Evolutionary conservation across 768 basidiomycete genomes (phyloP).

Genomic region (Amanita subjunquillea): DNA sequence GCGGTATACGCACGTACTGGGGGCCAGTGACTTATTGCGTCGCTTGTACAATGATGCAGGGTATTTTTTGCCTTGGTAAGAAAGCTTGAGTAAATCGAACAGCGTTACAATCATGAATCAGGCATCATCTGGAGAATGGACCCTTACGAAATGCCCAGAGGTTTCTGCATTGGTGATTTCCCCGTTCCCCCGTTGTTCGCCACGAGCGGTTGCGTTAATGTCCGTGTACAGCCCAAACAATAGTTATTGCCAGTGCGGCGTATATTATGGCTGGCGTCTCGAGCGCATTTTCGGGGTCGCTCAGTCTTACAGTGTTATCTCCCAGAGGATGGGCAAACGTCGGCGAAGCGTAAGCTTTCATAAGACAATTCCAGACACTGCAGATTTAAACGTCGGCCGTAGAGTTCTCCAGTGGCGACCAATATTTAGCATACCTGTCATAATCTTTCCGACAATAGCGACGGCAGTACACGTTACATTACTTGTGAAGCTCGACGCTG

Average conservation of each 20-base stretch:
- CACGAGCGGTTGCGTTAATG: not conserved
- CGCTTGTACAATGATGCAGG: constrained; percentile 42
- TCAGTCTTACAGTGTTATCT: constrained; percentile 26
- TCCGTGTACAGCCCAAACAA: constrained; percentile 26
- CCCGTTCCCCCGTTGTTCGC: not conserved
- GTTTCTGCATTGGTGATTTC: constrained; percentile 45
- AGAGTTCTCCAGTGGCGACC: constrained; percentile 43
- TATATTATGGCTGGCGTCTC: constrained; percentile 35
- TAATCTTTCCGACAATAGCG: constrained; percentile 37
- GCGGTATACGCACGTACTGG: constrained; percentile 35
- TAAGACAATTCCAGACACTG: constrained; percentile 1
- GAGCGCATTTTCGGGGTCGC: constrained; percentile 34
- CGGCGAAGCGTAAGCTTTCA: constrained; percentile 9
- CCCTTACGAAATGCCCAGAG: constrained; percentile 43
- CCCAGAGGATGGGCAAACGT: constrained; percentile 25
- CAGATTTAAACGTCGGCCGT: not conserved
- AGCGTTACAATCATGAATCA: constrained; percentile 12
- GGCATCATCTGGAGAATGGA: constrained; percentile 60
- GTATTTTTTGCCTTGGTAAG: constrained; percentile 51
- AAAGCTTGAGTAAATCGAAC: not conserved
- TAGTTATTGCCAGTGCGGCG: constrained; percentile 30
- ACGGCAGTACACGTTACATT: constrained; percentile 31
- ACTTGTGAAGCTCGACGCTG: constrained; percentile 31
- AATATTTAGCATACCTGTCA: constrained; percentile 30
- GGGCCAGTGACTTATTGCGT: constrained; percentile 36